Evolutionary conservation across 192 early-diverging fungal genomes (phyloP), one percentile per base, ranked within the genome.

Genomic region (Coemansia sp.): DNA sequence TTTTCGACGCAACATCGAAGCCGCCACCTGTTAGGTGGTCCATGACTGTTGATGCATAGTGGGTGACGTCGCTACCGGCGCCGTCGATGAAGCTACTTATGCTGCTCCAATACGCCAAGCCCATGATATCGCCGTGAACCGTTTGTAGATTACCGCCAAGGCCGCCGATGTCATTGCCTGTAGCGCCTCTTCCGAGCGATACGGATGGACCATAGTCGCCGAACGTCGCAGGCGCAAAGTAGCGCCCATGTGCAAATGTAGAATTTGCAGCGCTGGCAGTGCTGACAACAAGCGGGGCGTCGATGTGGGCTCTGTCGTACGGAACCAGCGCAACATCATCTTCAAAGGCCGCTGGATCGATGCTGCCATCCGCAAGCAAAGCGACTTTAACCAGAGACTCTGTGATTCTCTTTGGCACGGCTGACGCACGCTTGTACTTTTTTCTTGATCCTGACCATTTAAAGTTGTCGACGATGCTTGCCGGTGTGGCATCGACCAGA

Each of bases 91-190:
- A 83, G 15, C 67, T 65, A 61, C 67, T 55, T 55, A 79, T 36
- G 63, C 81, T 83, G 56, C 57, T 61, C 75, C 71, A 71, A 60
- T 83, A 83, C 20, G 81, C 75, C 55, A 74, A 50, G 10, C 81
- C 81, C 50, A 77, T 28, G 2, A 62, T 33, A 22, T 79, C 72
- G 36, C 73, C 75, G 29, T 74, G 62, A 25, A 73, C 57, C 9
- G 62, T 22, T 29, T 60, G 58, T 60, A 82, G 53, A 14, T 50
- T 36, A 34, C 36, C 29, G 41, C 45, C 34, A 13, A 50, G 27
- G 37, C 34, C 38, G 31, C 29, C 54, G 3, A 53, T 34, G 14
- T n/a, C 42, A 2, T 28, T 31, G 22, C 30, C 25, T 6, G 52
- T 57, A 17, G 41, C 31, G 19, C 56, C 25, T 27, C 48, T 52